Conservation (phyloP, 2,329 filamentous ascomycete genomes). For the Trichophyton schoenleinii region DNA sequence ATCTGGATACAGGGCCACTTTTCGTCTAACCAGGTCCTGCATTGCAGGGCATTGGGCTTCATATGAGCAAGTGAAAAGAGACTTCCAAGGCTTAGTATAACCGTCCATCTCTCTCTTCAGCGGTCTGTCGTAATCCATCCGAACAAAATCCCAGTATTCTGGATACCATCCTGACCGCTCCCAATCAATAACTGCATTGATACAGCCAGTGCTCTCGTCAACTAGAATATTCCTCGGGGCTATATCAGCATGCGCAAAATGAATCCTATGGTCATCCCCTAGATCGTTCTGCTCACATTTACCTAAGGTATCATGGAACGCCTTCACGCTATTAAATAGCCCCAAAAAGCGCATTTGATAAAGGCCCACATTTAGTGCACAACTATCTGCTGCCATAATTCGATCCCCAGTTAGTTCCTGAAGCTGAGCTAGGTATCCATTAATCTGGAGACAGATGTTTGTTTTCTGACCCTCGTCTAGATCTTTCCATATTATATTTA, state of each 20-base stretch:
- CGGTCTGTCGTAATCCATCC: neutral
- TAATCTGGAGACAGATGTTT: too few species aligned
- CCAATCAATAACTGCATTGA: conserved; percentile 15
- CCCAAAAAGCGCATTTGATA: too few species aligned
- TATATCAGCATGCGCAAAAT: conserved; percentile 14
- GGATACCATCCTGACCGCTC: conserved; percentile 15
- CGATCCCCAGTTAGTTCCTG: too few species aligned
- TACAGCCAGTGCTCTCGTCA: conserved; percentile 10
- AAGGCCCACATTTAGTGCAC: too few species aligned
- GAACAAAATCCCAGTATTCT: conserved; percentile 13
- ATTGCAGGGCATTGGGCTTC: neutral
- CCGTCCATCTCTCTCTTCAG: neutral
- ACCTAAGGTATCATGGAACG: too few species aligned
- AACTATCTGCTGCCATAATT: too few species aligned
- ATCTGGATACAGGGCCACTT: neutral
- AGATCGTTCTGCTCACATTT: neutral
- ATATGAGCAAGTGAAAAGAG: neutral
- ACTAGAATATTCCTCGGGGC: conserved; percentile 13
- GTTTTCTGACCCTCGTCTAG: too few species aligned
- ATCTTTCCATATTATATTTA: too few species aligned
- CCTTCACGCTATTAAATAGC: too few species aligned
- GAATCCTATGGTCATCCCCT: conserved; percentile 2
- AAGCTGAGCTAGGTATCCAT: too few species aligned
- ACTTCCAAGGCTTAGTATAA: neutral
- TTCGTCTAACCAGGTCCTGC: neutral